Conservation (phyloP, 2,329 filamentous ascomycete genomes). For the Dothiorella sarmentorum region DNA sequence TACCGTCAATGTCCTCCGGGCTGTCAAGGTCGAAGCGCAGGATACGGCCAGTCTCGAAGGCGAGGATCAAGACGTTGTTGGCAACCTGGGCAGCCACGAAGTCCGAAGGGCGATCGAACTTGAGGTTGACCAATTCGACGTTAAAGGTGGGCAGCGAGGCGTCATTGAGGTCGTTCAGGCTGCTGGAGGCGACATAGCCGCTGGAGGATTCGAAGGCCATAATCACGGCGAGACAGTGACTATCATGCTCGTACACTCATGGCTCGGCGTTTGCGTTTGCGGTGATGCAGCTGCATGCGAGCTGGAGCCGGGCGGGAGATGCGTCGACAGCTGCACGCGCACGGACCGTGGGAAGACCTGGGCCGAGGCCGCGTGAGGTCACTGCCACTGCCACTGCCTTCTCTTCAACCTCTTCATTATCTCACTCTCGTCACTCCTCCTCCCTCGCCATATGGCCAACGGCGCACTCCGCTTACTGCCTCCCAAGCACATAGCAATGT, state of each 20-base stretch:
- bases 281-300: not conserved
- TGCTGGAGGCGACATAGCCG: slow-evolving; percentile 68
- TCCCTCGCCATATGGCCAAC: not conserved
- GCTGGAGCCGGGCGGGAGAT: not conserved
- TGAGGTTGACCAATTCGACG: slow-evolving; percentile 85
- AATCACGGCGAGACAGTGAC: not conserved
- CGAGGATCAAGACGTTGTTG: slow-evolving; percentile 92
- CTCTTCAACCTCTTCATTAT: not conserved
- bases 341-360: not conserved
- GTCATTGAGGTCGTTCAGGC: slow-evolving; percentile 58
- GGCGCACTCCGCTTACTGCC: not conserved
- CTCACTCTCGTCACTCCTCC: not conserved
- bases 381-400: not conserved
- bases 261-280: not conserved
- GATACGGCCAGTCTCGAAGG: slow-evolving; percentile 87
- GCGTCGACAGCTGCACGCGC: not conserved
- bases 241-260: not conserved
- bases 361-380: not conserved
- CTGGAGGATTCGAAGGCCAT: slow-evolving; percentile 71
- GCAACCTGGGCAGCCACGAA: slow-evolving; percentile 96
- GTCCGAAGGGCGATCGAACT: slow-evolving; percentile 90
- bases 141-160: slow-evolving; percentile 83
- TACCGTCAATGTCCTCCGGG: slow-evolving; percentile 83
- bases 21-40: slow-evolving; percentile 91
- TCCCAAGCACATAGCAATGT: no score